phyloP scores from a whole-genome alignment of 192 early-diverging fungal species.

The Coemansia sp. region DNA sequence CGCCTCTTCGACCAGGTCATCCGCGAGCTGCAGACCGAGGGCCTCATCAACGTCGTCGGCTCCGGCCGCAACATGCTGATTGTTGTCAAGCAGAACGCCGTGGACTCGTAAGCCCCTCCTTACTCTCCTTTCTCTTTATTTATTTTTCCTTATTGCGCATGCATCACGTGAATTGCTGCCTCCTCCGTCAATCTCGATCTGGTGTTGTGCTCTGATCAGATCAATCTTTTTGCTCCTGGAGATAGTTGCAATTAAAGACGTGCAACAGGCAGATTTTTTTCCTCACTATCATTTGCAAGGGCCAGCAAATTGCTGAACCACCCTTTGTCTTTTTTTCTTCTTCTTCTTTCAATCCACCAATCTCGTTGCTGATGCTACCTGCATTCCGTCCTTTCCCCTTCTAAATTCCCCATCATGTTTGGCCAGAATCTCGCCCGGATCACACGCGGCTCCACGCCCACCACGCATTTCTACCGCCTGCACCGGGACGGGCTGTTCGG shows the following conservation, averaged over 20 bases:
- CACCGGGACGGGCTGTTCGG: conserved; percentile 49
- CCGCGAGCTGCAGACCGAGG: conserved; percentile 59
- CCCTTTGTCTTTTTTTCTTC: neutral
- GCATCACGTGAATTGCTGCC: neutral
- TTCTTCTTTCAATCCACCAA: neutral
- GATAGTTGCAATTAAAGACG: no score
- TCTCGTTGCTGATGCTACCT: neutral
- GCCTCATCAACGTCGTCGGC: conserved; percentile 43
- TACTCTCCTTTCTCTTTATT: neutral
- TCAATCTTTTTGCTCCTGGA: no score
- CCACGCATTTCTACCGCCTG: conserved; percentile 38
- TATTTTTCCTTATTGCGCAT: neutral
- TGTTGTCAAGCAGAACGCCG: conserved; percentile 48
- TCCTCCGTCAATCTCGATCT: neutral
- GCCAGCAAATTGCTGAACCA: no score
- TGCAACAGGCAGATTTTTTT: no score
- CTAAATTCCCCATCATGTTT: conserved; percentile 8
- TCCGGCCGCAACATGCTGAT: conserved; percentile 43
- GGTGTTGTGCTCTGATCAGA: neutral
- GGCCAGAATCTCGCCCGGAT: conserved; percentile 14
- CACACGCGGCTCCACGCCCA: conserved; percentile 24
- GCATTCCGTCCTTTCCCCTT: no score
- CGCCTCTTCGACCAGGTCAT: conserved; percentile 62
- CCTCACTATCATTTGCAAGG: no score
- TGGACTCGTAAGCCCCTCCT: conserved; percentile 9